phyloP scores from a whole-genome alignment of 352 stramenopile genomes.

The Phytophthora brassicae region DNA sequence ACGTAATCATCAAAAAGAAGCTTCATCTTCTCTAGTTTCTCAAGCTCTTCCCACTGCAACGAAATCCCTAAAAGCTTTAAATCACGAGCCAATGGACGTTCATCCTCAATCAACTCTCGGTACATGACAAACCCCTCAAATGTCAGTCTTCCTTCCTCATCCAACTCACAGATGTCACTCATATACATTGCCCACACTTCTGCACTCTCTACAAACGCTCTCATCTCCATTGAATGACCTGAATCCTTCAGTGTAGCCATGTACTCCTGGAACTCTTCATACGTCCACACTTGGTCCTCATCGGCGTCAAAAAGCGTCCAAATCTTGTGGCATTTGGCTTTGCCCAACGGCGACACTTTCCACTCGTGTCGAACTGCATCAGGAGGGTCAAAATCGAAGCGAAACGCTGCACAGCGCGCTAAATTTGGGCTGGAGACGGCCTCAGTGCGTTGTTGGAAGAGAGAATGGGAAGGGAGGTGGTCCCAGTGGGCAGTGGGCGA shows the following conservation, averaged over 20 bases:
- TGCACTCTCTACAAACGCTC: constrained; percentile 31
- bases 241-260: constrained; percentile 37
- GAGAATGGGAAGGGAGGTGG: constrained; percentile 5
- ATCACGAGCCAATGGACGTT: constrained; percentile 40
- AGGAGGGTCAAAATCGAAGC: constrained; percentile 53
- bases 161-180: constrained; percentile 51
- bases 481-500: constrained; percentile 16
- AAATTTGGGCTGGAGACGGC: constrained; percentile 19
- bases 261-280: constrained; percentile 69
- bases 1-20: constrained; percentile 53
- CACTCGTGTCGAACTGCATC: constrained; percentile 38
- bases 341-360: constrained; percentile 42
- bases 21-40: constrained; percentile 24
- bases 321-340: constrained; percentile 49
- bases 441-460: constrained; percentile 41
- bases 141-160: constrained; percentile 42
- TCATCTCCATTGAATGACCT: constrained; percentile 26
- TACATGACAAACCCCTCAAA: constrained; percentile 64
- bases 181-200: constrained; percentile 74
- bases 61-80: constrained; percentile 44
- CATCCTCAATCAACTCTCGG: constrained; percentile 49
- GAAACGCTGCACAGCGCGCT: constrained; percentile 18
- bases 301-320: constrained; percentile 63
- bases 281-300: constrained; percentile 50
- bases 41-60: constrained; percentile 40